phyloP scores from a whole-genome alignment of 129 eudicot genomes.

The Flaveria brownii region DNA sequence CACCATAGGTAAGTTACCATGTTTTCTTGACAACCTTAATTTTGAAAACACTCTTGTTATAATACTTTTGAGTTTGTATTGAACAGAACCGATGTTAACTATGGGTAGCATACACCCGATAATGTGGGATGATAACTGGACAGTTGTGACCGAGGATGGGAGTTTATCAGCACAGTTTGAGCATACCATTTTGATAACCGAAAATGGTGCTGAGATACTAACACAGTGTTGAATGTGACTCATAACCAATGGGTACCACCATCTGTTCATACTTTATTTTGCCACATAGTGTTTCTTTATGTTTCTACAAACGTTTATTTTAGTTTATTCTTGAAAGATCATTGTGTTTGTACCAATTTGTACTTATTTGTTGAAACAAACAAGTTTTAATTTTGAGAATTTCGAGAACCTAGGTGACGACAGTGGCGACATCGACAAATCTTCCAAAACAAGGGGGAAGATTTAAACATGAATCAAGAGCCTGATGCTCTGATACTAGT shows the following conservation, averaged over 20 bases:
- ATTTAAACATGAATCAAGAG: too few species aligned
- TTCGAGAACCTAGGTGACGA: too few species aligned
- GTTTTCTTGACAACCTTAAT: constrained; percentile 5
- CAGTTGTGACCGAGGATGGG: constrained; percentile 82
- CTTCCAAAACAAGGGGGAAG: too few species aligned
- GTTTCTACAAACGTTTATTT: background rate
- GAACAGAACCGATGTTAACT: constrained; percentile 95
- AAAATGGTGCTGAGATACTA: constrained; percentile 86
- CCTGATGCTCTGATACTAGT: too few species aligned
- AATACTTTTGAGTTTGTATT: background rate
- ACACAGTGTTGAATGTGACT: constrained; percentile 57
- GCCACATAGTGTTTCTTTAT: background rate
- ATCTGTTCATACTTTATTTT: constrained; percentile 14
- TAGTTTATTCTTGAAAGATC: background rate
- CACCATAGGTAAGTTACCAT: constrained; percentile 66
- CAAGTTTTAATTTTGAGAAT: background rate
- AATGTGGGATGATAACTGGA: constrained; percentile 96
- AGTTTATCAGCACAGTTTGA: constrained; percentile 95
- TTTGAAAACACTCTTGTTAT: background rate
- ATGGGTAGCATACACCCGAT: constrained; percentile 74
- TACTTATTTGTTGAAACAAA: background rate
- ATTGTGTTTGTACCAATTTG: constrained; percentile 15
- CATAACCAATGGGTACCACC: background rate
- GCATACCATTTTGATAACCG: constrained; percentile 81
- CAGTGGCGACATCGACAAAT: too few species aligned